Base-by-base conservation (phyloP, 208 protist species). In the Crithidia thermophila region DNA sequence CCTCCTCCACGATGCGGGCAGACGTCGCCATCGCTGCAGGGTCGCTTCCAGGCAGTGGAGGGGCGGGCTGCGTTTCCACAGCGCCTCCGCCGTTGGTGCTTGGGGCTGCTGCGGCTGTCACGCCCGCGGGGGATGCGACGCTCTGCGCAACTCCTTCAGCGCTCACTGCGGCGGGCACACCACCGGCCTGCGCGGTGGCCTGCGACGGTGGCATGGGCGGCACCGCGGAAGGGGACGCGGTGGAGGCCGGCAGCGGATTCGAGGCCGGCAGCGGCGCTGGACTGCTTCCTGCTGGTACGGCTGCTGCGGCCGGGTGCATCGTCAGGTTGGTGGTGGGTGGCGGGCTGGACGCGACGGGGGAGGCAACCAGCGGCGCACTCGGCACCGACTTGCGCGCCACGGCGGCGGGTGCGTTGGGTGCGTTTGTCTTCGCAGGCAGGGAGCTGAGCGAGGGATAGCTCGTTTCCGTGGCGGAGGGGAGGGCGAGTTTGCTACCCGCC, bases 301-400 rank as follows among this genome's bases (percentile, higher is more conserved):
- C 21, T 45, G 36, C 20, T 45, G 23, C 27, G 39, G 23, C 3
- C 21, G 14, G 37, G 21, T 61, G n/a, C 6, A 25, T 47, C 13
- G 25, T n/a, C n/a, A n/a, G n/a, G n/a, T n/a, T n/a, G n/a, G n/a
- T n/a, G n/a, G n/a, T n/a, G n/a, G 55, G 39, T 23, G 21, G 37
- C 21, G 31, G n/a, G 9, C n/a, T 31, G 34, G 14, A 30, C 30
- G 51, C 30, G 0, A 13, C 8, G n/a, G 28, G 51, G 13, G 53
- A 46, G 21, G 66, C 33, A 28, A 40, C 33, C 4, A 65, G 42
- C 18, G 28, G n/a, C 14, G 37, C 46, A 36, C 3, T 66, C n/a
- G 67, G 39, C 4, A 53, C n/a, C 21, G 67, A 66, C 37, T 73
- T 66, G 67, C 67, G 47, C 50, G 33, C 36, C 39, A 40, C 66